phyloP scores from a whole-genome alignment of 352 stramenopile species.

The Blastocystis sp. region DNA sequence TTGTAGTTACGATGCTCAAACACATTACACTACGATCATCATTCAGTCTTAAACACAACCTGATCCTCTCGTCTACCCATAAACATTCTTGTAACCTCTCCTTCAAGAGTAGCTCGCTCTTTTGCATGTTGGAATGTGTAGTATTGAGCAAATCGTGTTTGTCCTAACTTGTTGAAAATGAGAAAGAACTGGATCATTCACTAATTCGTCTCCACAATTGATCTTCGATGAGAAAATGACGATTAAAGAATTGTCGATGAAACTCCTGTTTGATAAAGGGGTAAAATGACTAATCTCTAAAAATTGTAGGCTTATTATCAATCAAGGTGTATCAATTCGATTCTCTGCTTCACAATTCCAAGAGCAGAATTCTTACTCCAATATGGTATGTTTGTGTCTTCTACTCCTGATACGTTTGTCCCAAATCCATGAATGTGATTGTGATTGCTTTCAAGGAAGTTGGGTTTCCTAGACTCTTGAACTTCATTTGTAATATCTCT shows the following conservation, averaged over 20 bases:
- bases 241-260: neutral
- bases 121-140: slow-evolving; percentile 55
- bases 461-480: slow-evolving; percentile 78
- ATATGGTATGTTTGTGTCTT: slow-evolving; percentile 68
- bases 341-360: slow-evolving; percentile 10
- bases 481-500: too few species aligned
- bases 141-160: slow-evolving; percentile 56
- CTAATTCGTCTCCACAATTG: neutral
- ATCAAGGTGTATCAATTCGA: neutral
- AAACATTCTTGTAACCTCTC: slow-evolving; percentile 55
- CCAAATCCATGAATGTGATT: too few species aligned
- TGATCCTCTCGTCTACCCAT: slow-evolving; percentile 55
- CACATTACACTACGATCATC: neutral
- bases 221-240: neutral
- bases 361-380: neutral
- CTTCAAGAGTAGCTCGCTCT: slow-evolving; percentile 41
- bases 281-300: neutral
- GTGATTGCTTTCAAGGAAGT: slow-evolving; percentile 65
- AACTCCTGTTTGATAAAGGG: neutral
- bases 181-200: slow-evolving; percentile 59
- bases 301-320: neutral
- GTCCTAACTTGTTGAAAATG: slow-evolving; percentile 50
- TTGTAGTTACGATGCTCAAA: slow-evolving; percentile 43
- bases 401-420: slow-evolving; percentile 77
- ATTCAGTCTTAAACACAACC: neutral